Evolutionary conservation across 2,329 filamentous ascomycete species (phyloP), one percentile per base, ranked within the genome.

Genomic region (Colletotrichum agaves): DNA sequence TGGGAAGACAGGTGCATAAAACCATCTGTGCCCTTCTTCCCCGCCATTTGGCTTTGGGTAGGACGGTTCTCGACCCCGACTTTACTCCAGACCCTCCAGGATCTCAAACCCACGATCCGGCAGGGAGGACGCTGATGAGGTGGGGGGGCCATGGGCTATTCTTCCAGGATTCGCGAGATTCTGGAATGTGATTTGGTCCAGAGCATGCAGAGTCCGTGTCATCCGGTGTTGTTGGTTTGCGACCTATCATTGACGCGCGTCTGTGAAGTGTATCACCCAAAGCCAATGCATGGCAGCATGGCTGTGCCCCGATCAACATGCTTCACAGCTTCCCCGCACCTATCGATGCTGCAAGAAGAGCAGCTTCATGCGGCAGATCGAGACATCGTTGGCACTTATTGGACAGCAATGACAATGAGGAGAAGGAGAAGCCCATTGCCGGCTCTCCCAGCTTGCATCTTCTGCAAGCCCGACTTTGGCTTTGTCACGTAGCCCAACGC

Each of bases 181-280:
- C 56, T 31, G 53, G 33, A 39, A 23, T 64, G 11, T 68, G 47
- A 60, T 55, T 68, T 64, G 61, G 41, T 47, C 53, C 39, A 35
- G 31, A 43, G 65, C 17, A 68, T 64, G 61, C 55, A 65, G 46
- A 46, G 47, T 56, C 47, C 53, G 65, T 64, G 61, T 60, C 65
- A 68, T 68, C 64, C 60, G 65, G 53, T 65, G 17, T 49, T 60
- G 39, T 17, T 68, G 33, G 55, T 23, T 27, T 33, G 53, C 43
- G 41, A 37, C 65, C 65, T 68, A 68, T 68, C 53, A 68, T 49
- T 61, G 65, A 68, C 65, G 53, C 61, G 65, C 61, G 65, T 65
- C 53, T 41, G 33, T 50, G 31, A 60, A 55, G 41, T 37, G 61
- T 67, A 60, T 55, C 41, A 56, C 41, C 41, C 46, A 60, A 59